phyloP scores from a whole-genome alignment of 2,329 filamentous ascomycete species.

The Phyllosticta citriasiana region DNA sequence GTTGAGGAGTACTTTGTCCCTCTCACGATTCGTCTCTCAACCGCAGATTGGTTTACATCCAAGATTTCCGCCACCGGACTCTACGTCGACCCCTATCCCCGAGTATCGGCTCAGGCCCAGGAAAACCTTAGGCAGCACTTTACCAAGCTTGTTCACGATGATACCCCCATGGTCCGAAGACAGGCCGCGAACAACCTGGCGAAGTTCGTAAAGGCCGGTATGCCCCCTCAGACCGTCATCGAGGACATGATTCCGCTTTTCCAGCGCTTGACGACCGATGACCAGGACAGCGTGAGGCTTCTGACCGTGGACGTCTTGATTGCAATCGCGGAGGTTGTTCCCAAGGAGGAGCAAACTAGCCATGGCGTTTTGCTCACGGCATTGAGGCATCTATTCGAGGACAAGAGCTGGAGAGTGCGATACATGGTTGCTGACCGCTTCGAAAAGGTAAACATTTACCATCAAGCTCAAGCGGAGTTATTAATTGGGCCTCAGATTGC shows the following conservation, averaged over 20 bases:
- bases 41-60: constrained; percentile 99
- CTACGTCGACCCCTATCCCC: constrained; percentile 86
- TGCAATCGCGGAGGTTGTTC: constrained; percentile 90
- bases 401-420: constrained; percentile 98
- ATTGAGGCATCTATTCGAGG: constrained; percentile 86
- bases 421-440: constrained; percentile 99
- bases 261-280: constrained; percentile 90
- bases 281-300: constrained; percentile 93
- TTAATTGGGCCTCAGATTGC: constrained; percentile 60
- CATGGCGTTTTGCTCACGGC: constrained; percentile 88
- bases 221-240: constrained; percentile 82
- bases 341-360: constrained; percentile 95
- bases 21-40: constrained; percentile 87
- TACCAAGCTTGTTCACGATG: constrained; percentile 86
- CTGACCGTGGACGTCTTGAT: constrained; percentile 95
- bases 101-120: constrained; percentile 78
- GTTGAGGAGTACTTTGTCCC: constrained; percentile 97
- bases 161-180: constrained; percentile 97
- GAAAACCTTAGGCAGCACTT: constrained; percentile 89
- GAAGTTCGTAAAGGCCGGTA: constrained; percentile 87
- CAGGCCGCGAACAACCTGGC: constrained; percentile 93
- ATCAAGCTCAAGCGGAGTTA: constrained; percentile 14
- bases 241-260: constrained; percentile 99
- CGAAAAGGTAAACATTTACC: constrained; percentile 60
- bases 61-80: constrained; percentile 97